Conservation (phyloP, 2,329 filamentous ascomycete genomes). For the Ceratocystis smalleyi region DNA sequence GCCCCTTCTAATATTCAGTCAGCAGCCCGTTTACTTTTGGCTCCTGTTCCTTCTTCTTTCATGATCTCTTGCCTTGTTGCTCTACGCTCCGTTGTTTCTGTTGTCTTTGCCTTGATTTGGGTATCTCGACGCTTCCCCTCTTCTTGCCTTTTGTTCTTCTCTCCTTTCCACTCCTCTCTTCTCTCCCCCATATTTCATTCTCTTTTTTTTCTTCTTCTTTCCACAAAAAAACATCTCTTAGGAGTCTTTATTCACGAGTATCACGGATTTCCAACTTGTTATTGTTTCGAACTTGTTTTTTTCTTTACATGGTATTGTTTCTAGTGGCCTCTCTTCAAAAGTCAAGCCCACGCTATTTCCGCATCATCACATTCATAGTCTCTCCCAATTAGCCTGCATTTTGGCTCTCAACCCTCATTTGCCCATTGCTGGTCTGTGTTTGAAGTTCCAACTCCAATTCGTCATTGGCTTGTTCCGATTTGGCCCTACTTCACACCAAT, state of each 20-base stretch:
- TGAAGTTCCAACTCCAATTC: not conserved
- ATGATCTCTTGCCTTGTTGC: constrained; percentile 2
- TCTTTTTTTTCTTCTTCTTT: not conserved
- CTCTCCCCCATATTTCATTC: not conserved
- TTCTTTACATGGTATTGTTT: constrained; percentile 3
- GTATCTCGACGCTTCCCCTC: not conserved
- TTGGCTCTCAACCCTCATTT: not conserved
- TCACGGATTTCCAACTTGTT: not conserved
- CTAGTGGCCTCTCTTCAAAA: not conserved
- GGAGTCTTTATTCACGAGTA: constrained; percentile 4
- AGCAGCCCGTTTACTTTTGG: not conserved
- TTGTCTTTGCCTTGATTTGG: not conserved
- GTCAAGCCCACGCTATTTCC: not conserved
- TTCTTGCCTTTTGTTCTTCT: not conserved
- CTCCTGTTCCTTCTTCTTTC: not conserved
- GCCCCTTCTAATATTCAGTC: not conserved
- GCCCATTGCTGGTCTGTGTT: not conserved
- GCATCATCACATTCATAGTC: not conserved
- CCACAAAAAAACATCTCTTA: constrained; percentile 1
- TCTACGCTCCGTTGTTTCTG: not conserved
- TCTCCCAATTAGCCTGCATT: not conserved
- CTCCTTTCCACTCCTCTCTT: not conserved
- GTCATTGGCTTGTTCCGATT: constrained; percentile 1
- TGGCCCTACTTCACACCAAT: constrained; percentile 5
- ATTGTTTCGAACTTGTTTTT: constrained; percentile 1